A percentile compares a stretch with the other conserved stretches of the same genome.
Evolutionary conservation across 2,329 filamentous ascomycete species (phyloP).

Genomic region (Fusarium floridanum): DNA sequence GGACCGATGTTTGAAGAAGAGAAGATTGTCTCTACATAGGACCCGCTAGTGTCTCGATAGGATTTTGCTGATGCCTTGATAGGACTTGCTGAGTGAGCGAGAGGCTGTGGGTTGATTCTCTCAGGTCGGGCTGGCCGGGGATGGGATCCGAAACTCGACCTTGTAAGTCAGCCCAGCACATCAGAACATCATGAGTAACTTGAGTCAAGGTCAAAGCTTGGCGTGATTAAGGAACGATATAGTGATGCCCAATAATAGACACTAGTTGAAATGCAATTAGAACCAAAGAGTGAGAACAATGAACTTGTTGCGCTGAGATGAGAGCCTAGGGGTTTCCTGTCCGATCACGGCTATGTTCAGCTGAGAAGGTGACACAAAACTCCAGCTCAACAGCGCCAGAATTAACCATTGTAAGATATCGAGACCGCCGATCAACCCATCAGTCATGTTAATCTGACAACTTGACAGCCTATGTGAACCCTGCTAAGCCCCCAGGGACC

Average conservation of each 20-base stretch:
- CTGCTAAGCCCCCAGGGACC: not conserved
- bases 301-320: not conserved
- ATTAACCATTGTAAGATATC: not conserved
- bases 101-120: not conserved
- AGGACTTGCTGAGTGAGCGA: not conserved
- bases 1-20: not conserved
- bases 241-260: not conserved
- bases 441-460: not conserved
- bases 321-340: not conserved
- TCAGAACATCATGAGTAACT: not conserved
- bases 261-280: not conserved
- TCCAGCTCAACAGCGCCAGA: not conserved
- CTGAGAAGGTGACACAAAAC: not conserved
- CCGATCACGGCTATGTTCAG: not conserved
- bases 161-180: not conserved
- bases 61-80: not conserved
- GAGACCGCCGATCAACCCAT: not conserved
- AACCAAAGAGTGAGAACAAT: not conserved
- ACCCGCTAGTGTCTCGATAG: not conserved
- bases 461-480: not conserved
- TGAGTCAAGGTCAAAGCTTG: not conserved
- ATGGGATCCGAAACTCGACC: not conserved
- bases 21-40: not conserved
- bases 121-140: not conserved
- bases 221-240: not conserved